Percentiles rank a stretch among this genome's conserved stretches.
Conservation (phyloP, 108 stramenopile genomes). For the Skeletonema potamos region DNA sequence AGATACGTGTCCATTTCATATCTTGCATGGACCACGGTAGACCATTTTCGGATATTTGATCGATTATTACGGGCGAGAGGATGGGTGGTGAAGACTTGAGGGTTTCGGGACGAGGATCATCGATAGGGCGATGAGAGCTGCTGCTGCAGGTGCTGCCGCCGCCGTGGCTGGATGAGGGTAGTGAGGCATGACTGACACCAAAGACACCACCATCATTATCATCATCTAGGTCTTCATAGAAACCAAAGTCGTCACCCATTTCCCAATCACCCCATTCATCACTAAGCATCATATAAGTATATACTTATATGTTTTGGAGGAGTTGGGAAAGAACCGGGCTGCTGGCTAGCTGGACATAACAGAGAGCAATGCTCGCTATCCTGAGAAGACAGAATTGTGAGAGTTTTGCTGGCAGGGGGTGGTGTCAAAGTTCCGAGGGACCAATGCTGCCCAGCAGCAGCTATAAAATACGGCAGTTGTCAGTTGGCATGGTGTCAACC, state of each 20-base stretch:
- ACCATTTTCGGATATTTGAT: background rate
- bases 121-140: background rate
- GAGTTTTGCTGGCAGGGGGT: too few species aligned
- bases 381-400: background rate
- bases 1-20: constrained; percentile 18
- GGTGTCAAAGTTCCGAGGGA: too few species aligned
- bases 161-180: background rate
- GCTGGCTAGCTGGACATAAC: too few species aligned
- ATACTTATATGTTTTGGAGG: too few species aligned
- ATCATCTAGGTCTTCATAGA: background rate
- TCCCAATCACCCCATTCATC: background rate
- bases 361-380: too few species aligned
- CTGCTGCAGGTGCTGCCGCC: background rate
- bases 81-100: background rate
- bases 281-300: background rate
- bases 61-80: background rate
- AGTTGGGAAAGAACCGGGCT: too few species aligned
- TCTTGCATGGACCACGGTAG: constrained; percentile 30
- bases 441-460: too few species aligned
- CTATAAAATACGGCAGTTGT: too few species aligned
- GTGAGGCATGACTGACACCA: background rate
- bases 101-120: background rate
- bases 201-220: background rate
- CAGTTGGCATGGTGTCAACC: too few species aligned
- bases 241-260: constrained; percentile 5